Evolutionary conservation across 75 land plant species (phyloP).

Genomic region (Pinus taeda): DNA sequence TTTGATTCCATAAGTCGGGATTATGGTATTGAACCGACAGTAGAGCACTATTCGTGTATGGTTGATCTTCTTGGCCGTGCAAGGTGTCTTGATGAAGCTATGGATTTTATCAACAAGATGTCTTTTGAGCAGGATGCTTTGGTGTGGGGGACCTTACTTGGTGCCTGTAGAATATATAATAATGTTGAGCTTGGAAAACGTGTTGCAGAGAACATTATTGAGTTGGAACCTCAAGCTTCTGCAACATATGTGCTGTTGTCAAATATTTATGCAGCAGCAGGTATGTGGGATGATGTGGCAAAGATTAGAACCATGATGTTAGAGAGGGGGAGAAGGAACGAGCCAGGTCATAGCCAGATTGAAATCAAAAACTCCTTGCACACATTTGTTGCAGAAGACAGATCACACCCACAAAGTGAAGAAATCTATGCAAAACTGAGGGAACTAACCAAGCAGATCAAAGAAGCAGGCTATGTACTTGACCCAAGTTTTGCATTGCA

Average conservation of each 20-base stretch:
- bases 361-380: background rate
- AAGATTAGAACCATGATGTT: background rate
- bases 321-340: background rate
- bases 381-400: background rate
- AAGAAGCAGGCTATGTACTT: constrained; percentile 7
- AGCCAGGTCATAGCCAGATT: background rate
- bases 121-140: background rate
- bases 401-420: background rate
- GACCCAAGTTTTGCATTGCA: constrained; percentile 8
- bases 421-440: constrained; percentile 3
- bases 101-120: background rate
- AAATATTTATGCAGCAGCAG: background rate
- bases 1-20: background rate
- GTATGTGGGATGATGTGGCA: background rate
- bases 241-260: background rate
- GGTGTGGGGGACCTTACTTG: background rate
- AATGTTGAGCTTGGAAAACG: background rate
- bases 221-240: background rate
- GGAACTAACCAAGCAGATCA: constrained; percentile 13
- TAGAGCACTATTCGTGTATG: background rate
- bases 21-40: background rate
- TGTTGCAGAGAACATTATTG: background rate
- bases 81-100: background rate
- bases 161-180: background rate
- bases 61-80: constrained; percentile 2